Conservation (phyloP, 1,284 basidiomycete species). For the Papiliotrema laurentii region DNA sequence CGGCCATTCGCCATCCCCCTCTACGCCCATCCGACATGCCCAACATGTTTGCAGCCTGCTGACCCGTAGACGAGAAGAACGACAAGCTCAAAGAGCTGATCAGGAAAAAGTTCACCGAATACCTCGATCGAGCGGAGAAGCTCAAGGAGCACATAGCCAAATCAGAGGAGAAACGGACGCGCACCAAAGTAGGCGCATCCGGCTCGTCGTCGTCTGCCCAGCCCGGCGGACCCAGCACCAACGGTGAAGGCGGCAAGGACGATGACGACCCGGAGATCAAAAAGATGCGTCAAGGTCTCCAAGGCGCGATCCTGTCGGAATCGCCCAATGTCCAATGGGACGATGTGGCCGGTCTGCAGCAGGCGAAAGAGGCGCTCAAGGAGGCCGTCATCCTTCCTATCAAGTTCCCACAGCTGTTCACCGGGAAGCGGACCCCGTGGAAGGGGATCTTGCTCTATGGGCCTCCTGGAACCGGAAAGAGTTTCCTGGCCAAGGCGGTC, state of each 20-base stretch:
- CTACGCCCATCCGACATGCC: background rate
- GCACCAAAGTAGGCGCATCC: constrained; percentile 73
- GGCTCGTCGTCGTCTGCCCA: constrained; percentile 55
- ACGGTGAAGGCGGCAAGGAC: constrained; percentile 63
- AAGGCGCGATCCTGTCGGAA: constrained; percentile 85
- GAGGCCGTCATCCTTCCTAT: constrained; percentile 98
- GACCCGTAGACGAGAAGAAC: constrained; percentile 81
- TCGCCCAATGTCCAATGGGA: constrained; percentile 97
- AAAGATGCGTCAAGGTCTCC: constrained; percentile 84
- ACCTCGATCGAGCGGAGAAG: constrained; percentile 86
- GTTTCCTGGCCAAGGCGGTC: constrained; percentile 93
- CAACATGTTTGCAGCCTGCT: background rate
- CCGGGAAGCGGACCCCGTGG: constrained; percentile 97
- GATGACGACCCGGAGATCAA: constrained; percentile 88
- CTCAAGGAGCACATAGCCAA: constrained; percentile 77
- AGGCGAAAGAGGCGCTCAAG: constrained; percentile 92
- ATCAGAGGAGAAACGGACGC: constrained; percentile 63
- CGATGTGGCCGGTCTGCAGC: constrained; percentile 92
- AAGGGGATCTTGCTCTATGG: constrained; percentile 92
- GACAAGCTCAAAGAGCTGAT: constrained; percentile 87
- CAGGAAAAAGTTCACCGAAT: constrained; percentile 84
- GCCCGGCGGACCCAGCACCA: constrained; percentile 57
- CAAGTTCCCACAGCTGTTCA: constrained; percentile 98
- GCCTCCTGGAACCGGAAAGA: constrained; percentile 92
- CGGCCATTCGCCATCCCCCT: background rate